A percentile compares a stretch with the other conserved stretches of the same genome.
phyloP scores from a whole-genome alignment of 1,284 basidiomycete species.

The Pseudozyma sp. region DNA sequence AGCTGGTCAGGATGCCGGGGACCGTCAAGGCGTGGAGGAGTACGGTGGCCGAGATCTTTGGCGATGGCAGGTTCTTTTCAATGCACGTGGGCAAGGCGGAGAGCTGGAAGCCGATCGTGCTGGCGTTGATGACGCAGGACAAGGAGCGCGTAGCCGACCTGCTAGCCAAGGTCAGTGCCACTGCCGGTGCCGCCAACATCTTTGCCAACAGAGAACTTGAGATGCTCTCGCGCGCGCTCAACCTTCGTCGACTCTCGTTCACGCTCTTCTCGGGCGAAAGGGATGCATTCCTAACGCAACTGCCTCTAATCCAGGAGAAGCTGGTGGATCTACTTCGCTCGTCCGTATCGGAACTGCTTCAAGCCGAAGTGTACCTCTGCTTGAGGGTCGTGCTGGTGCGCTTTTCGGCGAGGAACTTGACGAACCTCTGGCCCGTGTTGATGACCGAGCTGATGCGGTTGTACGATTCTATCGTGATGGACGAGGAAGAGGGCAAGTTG shows the following conservation, averaged over 20 bases:
- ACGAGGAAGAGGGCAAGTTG: constrained; percentile 70
- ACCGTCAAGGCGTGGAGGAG: constrained; percentile 87
- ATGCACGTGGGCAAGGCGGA: constrained; percentile 74
- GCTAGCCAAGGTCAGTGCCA: constrained; percentile 69
- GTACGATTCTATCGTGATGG: constrained; percentile 72
- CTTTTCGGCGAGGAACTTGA: constrained; percentile 88
- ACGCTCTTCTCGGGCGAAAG: constrained; percentile 85
- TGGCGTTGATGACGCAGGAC: constrained; percentile 84
- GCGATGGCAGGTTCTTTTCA: constrained; percentile 88
- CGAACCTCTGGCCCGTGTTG: constrained; percentile 96
- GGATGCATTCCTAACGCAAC: constrained; percentile 87
- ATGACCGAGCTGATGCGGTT: constrained; percentile 85
- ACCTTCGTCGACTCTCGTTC: constrained; percentile 87
- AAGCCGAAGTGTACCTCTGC: constrained; percentile 89
- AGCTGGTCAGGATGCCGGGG: constrained; percentile 82
- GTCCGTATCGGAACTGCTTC: constrained; percentile 83
- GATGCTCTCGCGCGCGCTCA: constrained; percentile 86
- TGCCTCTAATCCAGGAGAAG: constrained; percentile 95
- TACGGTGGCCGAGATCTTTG: constrained; percentile 82
- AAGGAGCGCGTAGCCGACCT: constrained; percentile 87
- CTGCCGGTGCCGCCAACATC: constrained; percentile 90
- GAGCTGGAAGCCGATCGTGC: constrained; percentile 83
- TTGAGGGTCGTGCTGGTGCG: constrained; percentile 90
- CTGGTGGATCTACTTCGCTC: constrained; percentile 88
- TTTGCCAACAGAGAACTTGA: constrained; percentile 96